phyloP scores from a whole-genome alignment of 768 basidiomycete species.

The Calocera cornea region DNA sequence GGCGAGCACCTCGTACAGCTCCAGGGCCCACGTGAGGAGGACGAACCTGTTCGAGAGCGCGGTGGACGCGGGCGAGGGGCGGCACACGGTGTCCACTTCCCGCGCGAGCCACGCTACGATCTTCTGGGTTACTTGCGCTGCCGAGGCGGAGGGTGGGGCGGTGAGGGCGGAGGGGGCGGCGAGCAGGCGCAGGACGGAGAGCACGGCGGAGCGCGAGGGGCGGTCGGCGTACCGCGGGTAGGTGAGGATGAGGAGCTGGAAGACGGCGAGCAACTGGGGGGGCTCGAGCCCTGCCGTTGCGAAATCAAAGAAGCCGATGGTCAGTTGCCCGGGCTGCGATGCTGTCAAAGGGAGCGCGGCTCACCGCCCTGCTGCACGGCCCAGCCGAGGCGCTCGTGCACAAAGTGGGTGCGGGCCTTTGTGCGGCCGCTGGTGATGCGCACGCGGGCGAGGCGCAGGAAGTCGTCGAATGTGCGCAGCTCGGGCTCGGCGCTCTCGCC shows the following conservation, averaged over 20 bases:
- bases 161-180: background rate
- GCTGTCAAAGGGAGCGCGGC: background rate
- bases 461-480: constrained; percentile 11
- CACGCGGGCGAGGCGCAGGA: constrained; percentile 32
- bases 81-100: background rate
- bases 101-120: background rate
- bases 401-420: constrained; percentile 41
- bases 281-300: constrained; percentile 39
- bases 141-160: background rate
- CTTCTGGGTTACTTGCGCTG: background rate
- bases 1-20: constrained; percentile 40
- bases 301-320: background rate
- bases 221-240: constrained; percentile 69
- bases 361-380: constrained; percentile 43
- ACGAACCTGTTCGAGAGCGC: constrained; percentile 41
- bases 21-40: constrained; percentile 57
- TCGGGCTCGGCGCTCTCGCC: background rate
- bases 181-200: constrained; percentile 44
- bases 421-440: constrained; percentile 40
- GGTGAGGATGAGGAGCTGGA: constrained; percentile 57
- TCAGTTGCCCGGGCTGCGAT: too few species aligned
- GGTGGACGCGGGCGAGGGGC: background rate
- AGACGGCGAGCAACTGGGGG: constrained; percentile 52
- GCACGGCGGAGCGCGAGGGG: constrained; percentile 56
- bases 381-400: constrained; percentile 47